Percentiles rank a stretch among this genome's conserved stretches.
Evolutionary conservation across 2,329 filamentous ascomycete genomes (phyloP).

Genomic region (Didymella pomorum): DNA sequence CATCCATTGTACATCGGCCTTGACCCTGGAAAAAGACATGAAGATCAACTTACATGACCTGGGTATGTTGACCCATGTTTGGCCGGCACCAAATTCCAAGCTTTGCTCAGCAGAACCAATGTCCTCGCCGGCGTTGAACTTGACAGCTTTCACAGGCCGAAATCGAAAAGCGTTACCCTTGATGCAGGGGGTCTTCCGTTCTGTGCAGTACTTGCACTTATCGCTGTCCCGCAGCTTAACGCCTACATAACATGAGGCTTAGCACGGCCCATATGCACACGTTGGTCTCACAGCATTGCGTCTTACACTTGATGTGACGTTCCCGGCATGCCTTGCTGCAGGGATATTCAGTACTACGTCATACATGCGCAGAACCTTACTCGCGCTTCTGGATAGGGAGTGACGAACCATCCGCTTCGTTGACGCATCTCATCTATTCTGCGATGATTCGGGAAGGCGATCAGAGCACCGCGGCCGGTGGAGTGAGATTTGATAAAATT

Average conservation of each 20-base stretch:
- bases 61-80: slow-evolving; percentile 43
- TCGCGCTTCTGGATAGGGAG: not conserved
- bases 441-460: slow-evolving; percentile 7
- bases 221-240: slow-evolving; percentile 41
- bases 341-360: slow-evolving; percentile 23
- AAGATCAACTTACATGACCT: slow-evolving; percentile 28
- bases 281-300: slow-evolving; percentile 6
- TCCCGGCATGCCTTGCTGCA: slow-evolving; percentile 42
- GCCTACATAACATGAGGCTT: slow-evolving; percentile 26
- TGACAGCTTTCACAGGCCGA: slow-evolving; percentile 40
- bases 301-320: slow-evolving; percentile 45
- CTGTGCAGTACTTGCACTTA: slow-evolving; percentile 44
- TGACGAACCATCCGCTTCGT: slow-evolving; percentile 40
- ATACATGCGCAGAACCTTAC: slow-evolving; percentile 7
- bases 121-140: slow-evolving; percentile 45
- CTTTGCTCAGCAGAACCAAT: slow-evolving; percentile 42
- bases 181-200: slow-evolving; percentile 38
- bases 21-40: not conserved
- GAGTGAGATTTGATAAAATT: slow-evolving; percentile 19
- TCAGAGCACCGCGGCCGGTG: slow-evolving; percentile 14
- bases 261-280: slow-evolving; percentile 11
- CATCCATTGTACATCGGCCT: not conserved
- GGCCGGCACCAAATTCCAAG: slow-evolving; percentile 34
- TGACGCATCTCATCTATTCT: slow-evolving; percentile 33
- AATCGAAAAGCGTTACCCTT: slow-evolving; percentile 44